phyloP scores from a whole-genome alignment of 768 basidiomycete genomes.

The Suillus weaverae region DNA sequence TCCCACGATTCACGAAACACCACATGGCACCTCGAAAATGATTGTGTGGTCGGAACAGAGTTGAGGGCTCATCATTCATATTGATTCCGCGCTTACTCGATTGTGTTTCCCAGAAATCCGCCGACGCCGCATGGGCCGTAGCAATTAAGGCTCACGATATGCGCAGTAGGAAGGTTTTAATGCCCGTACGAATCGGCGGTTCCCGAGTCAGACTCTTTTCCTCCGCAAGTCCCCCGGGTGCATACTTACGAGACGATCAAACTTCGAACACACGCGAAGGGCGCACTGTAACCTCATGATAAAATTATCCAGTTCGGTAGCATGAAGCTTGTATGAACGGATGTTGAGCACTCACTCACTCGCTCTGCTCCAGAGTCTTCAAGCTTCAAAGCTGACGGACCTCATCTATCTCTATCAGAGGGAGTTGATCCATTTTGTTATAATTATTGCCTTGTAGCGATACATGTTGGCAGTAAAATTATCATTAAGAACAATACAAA shows the following conservation, averaged over 20 bases:
- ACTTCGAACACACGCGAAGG: not conserved
- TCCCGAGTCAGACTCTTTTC: not conserved
- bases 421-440: not conserved
- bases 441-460: not conserved
- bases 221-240: not conserved
- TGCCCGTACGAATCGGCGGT: not conserved
- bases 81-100: not conserved
- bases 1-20: not conserved
- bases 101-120: not conserved
- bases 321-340: not conserved
- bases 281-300: not conserved
- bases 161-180: not conserved
- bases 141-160: not conserved
- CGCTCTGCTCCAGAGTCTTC: not conserved
- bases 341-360: not conserved
- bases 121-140: not conserved
- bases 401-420: not conserved
- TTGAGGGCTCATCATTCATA: not conserved
- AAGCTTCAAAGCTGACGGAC: not conserved
- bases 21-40: not conserved
- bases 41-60: not conserved
- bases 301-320: not conserved
- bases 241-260: not conserved
- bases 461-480: not conserved
- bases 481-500: not conserved